Conservation (phyloP, 441 rosid genomes). For the Populus hybrid region DNA sequence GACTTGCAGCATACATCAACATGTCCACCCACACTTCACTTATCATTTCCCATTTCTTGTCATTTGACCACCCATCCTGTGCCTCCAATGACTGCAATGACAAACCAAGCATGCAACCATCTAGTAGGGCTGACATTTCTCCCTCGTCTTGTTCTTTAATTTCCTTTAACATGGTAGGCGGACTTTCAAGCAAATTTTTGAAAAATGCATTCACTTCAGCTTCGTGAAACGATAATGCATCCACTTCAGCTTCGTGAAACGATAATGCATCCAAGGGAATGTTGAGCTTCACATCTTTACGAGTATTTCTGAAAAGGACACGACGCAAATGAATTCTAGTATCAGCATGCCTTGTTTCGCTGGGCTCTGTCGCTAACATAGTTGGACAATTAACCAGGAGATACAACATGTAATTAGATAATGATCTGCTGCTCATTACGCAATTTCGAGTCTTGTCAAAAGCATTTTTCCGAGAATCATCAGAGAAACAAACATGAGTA, state of each 20-base stretch:
- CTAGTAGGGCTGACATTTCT: not conserved
- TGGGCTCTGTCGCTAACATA: not conserved
- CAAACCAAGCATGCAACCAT: not conserved
- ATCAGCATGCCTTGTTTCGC: not conserved
- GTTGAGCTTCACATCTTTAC: rapidly evolving
- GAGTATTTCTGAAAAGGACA: not conserved
- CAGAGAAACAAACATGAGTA: not conserved
- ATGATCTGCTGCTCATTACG: not conserved
- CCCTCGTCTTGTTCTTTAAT: rapidly evolving
- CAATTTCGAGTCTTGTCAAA: not conserved
- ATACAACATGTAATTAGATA: not conserved
- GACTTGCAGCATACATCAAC: not conserved
- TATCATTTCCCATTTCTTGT: not conserved
- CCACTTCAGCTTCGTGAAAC: too few species aligned
- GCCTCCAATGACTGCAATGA: not conserved
- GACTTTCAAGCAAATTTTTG: not conserved
- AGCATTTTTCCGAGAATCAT: not conserved
- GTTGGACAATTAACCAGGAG: not conserved
- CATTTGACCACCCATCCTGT: not conserved
- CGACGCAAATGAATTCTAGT: not conserved
- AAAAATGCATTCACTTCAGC: not conserved
- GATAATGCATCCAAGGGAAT: not conserved
- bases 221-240: not conserved
- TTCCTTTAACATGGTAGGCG: not conserved
- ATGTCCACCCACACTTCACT: not conserved